Conservation (phyloP, 1,284 basidiomycete species). For the Leccinum pseudoinsigne region DNA sequence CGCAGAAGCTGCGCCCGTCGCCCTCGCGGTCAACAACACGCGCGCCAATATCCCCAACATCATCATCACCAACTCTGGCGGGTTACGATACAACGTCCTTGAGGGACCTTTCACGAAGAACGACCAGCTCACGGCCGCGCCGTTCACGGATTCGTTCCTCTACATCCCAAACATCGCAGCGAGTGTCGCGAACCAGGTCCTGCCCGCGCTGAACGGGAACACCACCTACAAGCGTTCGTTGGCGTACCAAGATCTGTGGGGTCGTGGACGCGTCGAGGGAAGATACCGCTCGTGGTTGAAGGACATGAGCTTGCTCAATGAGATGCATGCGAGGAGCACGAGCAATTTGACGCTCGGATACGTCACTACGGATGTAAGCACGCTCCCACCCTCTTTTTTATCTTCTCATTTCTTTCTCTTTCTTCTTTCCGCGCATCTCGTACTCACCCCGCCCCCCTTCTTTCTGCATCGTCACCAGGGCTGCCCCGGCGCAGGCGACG, state of each 20-base stretch:
- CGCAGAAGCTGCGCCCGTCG: conserved; percentile 55
- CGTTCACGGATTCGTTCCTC: conserved; percentile 60
- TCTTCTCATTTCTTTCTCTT: neutral
- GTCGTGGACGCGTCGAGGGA: conserved; percentile 49
- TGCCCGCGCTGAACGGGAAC: conserved; percentile 52
- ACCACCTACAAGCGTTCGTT: conserved; percentile 39
- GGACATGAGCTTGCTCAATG: conserved; percentile 47
- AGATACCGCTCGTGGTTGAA: conserved; percentile 55
- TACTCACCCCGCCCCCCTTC: neutral
- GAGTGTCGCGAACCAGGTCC: conserved; percentile 49
- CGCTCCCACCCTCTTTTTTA: neutral
- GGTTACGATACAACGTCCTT: conserved; percentile 74
- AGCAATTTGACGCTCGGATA: conserved; percentile 65
- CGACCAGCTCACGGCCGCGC: conserved; percentile 73
- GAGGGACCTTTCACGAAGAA: conserved; percentile 74
- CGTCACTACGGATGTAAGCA: conserved; percentile 67
- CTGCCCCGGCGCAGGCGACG: conserved; percentile 74
- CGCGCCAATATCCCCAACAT: conserved; percentile 60
- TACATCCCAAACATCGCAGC: conserved; percentile 56
- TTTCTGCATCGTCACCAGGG: conserved; percentile 36
- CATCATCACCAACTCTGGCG: conserved; percentile 74
- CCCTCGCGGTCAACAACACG: conserved; percentile 61
- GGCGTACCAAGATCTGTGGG: conserved; percentile 44
- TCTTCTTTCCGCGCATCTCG: neutral
- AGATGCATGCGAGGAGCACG: conserved; percentile 26